These are phyloP conservation scores for Nakaseomyces glabratus DNA, from an alignment of 1,139 yeast genomes.

Conservation along the genomic window DNA sequence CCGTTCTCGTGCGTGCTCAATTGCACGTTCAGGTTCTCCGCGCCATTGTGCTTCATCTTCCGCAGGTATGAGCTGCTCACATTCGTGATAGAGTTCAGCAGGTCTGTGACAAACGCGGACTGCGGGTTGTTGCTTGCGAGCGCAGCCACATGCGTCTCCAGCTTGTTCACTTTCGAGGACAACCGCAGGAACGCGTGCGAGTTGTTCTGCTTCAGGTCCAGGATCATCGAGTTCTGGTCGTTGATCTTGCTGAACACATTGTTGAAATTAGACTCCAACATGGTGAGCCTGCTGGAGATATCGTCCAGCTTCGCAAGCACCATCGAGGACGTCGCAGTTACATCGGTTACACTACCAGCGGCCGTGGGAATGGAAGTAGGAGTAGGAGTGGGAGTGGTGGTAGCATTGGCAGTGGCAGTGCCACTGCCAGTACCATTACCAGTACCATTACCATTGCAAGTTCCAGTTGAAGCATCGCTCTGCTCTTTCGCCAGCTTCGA, in stretches of 20 bases:
- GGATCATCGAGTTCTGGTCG: slow-evolving; percentile 13
- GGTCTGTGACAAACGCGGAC: slow-evolving; percentile 19
- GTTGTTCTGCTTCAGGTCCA: slow-evolving; percentile 5
- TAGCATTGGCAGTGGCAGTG: not conserved
- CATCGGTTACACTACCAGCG: too few relatives aligned
- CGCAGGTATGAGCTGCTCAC: slow-evolving; percentile 23
- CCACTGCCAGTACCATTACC: not conserved
- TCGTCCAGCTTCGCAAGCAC: slow-evolving; percentile 19
- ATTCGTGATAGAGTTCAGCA: slow-evolving; percentile 26
- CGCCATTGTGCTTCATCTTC: slow-evolving; percentile 10
- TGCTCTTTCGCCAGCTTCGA: too few relatives aligned
- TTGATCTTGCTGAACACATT: slow-evolving; percentile 19
- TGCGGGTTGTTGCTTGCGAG: slow-evolving; percentile 4
- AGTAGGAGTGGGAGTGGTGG: too few relatives aligned
- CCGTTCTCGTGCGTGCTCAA: slow-evolving; percentile 1
- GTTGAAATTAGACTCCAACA: slow-evolving; percentile 26
- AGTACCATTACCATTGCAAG: not conserved
- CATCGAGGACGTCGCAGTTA: too few relatives aligned
- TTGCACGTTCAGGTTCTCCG: slow-evolving; percentile 1
- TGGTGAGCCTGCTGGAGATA: slow-evolving; percentile 24
- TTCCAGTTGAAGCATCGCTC: too few relatives aligned
- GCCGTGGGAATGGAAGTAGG: too few relatives aligned
- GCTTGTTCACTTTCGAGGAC: slow-evolving; percentile 8
- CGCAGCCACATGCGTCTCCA: slow-evolving; percentile 8
- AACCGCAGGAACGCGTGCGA: slow-evolving; percentile 4